These are phyloP conservation scores for Mortierella antarctica DNA, from an alignment of 192 early-diverging fungal species.

Conservation along the genomic window DNA sequence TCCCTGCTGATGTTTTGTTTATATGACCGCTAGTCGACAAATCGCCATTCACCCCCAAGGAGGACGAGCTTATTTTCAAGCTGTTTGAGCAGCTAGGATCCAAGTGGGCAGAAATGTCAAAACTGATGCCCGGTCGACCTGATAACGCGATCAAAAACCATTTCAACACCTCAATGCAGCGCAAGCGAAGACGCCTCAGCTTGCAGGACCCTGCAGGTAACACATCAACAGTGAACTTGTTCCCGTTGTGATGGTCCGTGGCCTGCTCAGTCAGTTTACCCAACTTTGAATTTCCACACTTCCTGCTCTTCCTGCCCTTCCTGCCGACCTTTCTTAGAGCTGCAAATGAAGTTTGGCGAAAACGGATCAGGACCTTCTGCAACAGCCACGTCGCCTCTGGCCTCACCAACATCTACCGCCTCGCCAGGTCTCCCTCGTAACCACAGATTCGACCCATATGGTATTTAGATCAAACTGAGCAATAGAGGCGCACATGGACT, in stretches of 20 bases:
- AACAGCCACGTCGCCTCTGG: constrained; percentile 24
- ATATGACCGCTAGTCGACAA: constrained; percentile 31
- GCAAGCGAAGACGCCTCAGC: constrained; percentile 45
- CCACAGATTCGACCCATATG: constrained; percentile 45
- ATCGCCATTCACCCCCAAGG: constrained; percentile 44
- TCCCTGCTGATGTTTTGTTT: neutral
- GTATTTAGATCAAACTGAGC: constrained; percentile 13
- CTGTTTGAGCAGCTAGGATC: constrained; percentile 46
- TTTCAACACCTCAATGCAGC: constrained; percentile 53
- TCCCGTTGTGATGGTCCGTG: neutral
- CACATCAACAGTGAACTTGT: no score
- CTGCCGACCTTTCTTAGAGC: constrained; percentile 18
- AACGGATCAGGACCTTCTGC: constrained; percentile 2
- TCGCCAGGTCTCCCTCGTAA: constrained; percentile 28
- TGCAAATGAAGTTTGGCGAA: constrained; percentile 44
- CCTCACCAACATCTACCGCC: constrained; percentile 30
- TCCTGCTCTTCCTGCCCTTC: neutral
- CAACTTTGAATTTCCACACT: neutral
- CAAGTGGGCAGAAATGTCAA: constrained; percentile 54
- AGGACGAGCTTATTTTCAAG: constrained; percentile 46
- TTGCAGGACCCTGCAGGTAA: constrained; percentile 47
- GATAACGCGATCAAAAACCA: constrained; percentile 54
- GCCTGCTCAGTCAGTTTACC: neutral
- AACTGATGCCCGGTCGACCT: constrained; percentile 52
- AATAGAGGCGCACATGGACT: neutral